Conservation (phyloP, 345 rosid genomes). For the Bruguiera sexangula region DNA sequence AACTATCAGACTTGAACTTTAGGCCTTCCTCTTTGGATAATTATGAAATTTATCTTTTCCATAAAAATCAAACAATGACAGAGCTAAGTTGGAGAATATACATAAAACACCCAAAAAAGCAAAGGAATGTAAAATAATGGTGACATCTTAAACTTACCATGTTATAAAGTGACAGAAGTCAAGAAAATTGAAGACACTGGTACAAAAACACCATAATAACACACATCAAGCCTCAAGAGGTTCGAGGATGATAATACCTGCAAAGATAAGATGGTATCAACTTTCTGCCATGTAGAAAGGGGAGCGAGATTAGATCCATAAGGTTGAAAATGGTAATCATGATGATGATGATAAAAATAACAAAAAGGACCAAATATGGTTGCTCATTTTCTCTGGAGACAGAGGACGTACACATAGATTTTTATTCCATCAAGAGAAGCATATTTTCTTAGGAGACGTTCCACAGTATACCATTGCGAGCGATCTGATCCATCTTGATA, state of each 20-base stretch:
- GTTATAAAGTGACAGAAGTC: too few species aligned
- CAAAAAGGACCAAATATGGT: background rate
- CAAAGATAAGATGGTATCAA: conserved; percentile 13
- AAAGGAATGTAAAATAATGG: too few species aligned
- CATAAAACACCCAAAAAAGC: too few species aligned
- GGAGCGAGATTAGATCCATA: background rate
- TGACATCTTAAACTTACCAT: too few species aligned
- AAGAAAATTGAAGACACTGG: too few species aligned
- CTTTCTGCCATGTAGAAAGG: background rate
- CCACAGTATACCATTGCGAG: conserved; percentile 80
- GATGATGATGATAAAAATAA: too few species aligned
- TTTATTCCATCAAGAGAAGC: conserved; percentile 58
- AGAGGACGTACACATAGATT: conserved; percentile 60
- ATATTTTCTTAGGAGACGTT: conserved; percentile 82
- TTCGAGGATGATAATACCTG: conserved; percentile 67
- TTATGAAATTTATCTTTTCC: too few species aligned
- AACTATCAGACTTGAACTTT: too few species aligned
- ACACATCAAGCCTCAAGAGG: conserved; percentile 28
- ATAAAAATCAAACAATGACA: too few species aligned
- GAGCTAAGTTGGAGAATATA: too few species aligned
- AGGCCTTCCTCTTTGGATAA: too few species aligned
- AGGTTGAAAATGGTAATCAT: too few species aligned
- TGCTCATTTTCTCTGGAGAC: background rate
- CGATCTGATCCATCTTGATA: conserved; percentile 69
- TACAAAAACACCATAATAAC: background rate